phyloP scores from a whole-genome alignment of 441 rosid species.

The Jatropha multifida region DNA sequence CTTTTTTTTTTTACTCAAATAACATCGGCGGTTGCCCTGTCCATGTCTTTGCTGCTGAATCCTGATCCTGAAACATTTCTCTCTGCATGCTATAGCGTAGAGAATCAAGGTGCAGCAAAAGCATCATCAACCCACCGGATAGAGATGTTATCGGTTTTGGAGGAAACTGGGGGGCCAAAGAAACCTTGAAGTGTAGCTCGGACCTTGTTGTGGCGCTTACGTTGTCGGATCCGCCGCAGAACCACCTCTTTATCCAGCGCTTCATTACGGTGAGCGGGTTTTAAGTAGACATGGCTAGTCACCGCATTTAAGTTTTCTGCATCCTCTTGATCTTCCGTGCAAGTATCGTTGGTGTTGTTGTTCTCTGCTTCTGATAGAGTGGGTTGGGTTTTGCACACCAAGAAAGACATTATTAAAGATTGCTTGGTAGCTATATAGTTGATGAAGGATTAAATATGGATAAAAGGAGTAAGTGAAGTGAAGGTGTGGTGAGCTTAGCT shows the following conservation, averaged over 20 bases:
- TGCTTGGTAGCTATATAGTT: no score
- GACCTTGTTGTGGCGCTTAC: constrained; percentile 44
- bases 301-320: constrained; percentile 19
- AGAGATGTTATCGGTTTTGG: constrained; percentile 18
- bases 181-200: constrained; percentile 34
- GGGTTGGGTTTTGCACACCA: constrained; percentile 15
- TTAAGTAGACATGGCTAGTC: constrained; percentile 40
- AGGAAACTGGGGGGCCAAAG: constrained; percentile 19
- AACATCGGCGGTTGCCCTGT: neutral
- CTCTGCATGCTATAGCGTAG: neutral
- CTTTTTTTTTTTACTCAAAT: no score
- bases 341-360: neutral
- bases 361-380: constrained; percentile 14
- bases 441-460: neutral
- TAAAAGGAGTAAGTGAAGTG: neutral
- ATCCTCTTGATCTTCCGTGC: constrained; percentile 29
- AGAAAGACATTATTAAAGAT: constrained; percentile 21
- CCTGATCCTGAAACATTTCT: neutral
- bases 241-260: constrained; percentile 43
- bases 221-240: constrained; percentile 53
- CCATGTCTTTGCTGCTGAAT: neutral
- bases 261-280: constrained; percentile 33
- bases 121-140: constrained; percentile 59
- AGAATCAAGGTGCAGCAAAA: constrained; percentile 48
- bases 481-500: neutral